Conservation (phyloP, 2,329 filamentous ascomycete genomes). For the Aspergillus pseudoterreus region DNA sequence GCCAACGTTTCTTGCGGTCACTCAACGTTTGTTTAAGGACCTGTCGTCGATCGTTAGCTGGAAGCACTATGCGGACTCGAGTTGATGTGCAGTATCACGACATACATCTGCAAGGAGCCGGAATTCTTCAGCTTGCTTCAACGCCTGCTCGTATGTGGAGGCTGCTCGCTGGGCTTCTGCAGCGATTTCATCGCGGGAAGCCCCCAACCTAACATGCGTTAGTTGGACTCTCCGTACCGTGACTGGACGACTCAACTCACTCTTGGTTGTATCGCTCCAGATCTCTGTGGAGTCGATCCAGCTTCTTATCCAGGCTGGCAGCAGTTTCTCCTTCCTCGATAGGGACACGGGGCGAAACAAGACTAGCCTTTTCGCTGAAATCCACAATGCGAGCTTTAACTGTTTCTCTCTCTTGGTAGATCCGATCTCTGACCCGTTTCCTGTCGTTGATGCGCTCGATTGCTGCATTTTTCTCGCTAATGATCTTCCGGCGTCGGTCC, state of each 20-base stretch:
- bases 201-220: slow-evolving; percentile 49
- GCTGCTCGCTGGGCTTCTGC: slow-evolving; percentile 40
- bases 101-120: slow-evolving; percentile 38
- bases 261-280: slow-evolving; percentile 55
- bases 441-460: slow-evolving; percentile 51
- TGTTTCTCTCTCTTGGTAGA: slow-evolving; percentile 48
- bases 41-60: slow-evolving; percentile 25
- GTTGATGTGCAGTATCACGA: slow-evolving; percentile 5
- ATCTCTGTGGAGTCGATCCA: slow-evolving; percentile 54
- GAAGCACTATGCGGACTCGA: background rate
- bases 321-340: slow-evolving; percentile 64
- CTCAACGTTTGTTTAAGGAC: slow-evolving; percentile 58
- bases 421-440: slow-evolving; percentile 43
- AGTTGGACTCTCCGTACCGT: slow-evolving; percentile 12
- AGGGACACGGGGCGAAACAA: slow-evolving; percentile 56
- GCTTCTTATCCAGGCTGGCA: slow-evolving; percentile 46
- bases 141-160: slow-evolving; percentile 33
- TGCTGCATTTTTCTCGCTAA: slow-evolving; percentile 62
- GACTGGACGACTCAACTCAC: slow-evolving; percentile 22
- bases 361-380: slow-evolving; percentile 54
- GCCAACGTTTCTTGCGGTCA: slow-evolving; percentile 71
- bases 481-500: slow-evolving; percentile 50
- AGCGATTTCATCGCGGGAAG: slow-evolving; percentile 62
- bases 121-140: slow-evolving; percentile 36
- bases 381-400: slow-evolving; percentile 50